These are phyloP conservation scores for Escovopsis sp. DNA, from an alignment of 2,329 filamentous ascomycete species.

Conservation along the genomic window DNA sequence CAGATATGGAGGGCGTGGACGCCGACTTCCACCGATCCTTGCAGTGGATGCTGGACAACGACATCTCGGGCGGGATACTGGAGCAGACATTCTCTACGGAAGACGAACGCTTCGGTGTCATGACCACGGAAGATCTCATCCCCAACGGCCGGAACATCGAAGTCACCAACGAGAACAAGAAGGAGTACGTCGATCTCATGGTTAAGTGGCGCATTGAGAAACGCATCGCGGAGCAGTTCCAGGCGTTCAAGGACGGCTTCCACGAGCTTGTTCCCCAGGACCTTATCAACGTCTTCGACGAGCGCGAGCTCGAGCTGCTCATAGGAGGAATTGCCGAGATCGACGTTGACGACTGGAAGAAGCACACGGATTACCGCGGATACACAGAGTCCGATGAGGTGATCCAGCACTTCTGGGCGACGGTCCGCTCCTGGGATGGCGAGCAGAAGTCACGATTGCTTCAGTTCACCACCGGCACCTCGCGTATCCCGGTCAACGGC, in stretches of 20 bases:
- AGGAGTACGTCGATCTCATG: constrained; percentile 95
- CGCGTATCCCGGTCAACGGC: constrained; percentile 94
- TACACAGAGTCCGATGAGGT: constrained; percentile 98
- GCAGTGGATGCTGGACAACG: constrained; percentile 96
- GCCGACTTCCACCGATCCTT: constrained; percentile 94
- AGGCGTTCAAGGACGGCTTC: constrained; percentile 94
- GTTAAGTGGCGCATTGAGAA: constrained; percentile 99
- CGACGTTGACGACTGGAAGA: constrained; percentile 99
- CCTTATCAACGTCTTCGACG: constrained; percentile 95
- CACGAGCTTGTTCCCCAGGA: constrained; percentile 94
- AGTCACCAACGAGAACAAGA: constrained; percentile 97
- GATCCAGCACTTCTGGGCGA: constrained; percentile 98
- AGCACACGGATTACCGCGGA: constrained; percentile 96
- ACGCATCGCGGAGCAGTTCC: constrained; percentile 95
- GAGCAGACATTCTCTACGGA: constrained; percentile 96
- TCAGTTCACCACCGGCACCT: constrained; percentile 95
- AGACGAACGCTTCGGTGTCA: constrained; percentile 91
- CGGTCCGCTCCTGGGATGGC: constrained; percentile 89
- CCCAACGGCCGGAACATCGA: constrained; percentile 81
- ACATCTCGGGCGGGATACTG: constrained; percentile 80
- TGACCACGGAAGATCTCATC: constrained; percentile 86
- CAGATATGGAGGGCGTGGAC: constrained; percentile 98
- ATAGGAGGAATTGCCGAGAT: constrained; percentile 99
- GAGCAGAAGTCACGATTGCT: constrained; percentile 94
- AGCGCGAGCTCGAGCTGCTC: constrained; percentile 87